These are phyloP conservation scores for Manihot esculenta DNA, from an alignment of 441 rosid genomes.

Conservation along the genomic window DNA sequence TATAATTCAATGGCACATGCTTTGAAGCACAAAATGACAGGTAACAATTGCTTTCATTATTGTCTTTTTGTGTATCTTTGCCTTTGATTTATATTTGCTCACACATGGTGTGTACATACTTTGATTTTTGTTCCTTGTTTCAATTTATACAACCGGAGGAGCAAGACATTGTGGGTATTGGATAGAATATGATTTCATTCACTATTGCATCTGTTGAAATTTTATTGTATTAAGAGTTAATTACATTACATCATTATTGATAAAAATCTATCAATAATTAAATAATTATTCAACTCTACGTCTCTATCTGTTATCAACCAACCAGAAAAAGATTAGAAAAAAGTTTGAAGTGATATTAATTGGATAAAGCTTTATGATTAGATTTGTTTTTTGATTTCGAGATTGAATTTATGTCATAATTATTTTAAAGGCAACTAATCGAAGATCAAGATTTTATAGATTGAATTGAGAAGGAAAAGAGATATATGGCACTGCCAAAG, in stretches of 20 bases:
- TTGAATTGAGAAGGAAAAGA: neutral
- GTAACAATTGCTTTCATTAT: slow-evolving; percentile 34
- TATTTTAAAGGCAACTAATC: neutral
- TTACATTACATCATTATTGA: too few species aligned
- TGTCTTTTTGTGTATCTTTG: slow-evolving; percentile 28
- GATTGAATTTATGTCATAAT: neutral
- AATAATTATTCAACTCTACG: too few species aligned
- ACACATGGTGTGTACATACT: slow-evolving; percentile 15
- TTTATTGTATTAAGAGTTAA: too few species aligned
- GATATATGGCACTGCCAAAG: neutral
- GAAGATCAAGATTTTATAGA: neutral
- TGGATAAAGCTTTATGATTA: too few species aligned
- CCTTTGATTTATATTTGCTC: slow-evolving; percentile 17
- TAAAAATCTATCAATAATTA: neutral
- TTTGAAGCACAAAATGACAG: slow-evolving; percentile 32
- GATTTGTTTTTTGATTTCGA: neutral
- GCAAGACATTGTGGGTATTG: neutral
- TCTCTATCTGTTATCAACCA: too few species aligned
- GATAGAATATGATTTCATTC: neutral
- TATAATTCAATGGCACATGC: slow-evolving; percentile 34
- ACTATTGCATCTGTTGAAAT: neutral
- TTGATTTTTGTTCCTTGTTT: slow-evolving; percentile 4
- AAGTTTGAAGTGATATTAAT: too few species aligned
- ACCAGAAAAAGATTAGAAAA: too few species aligned
- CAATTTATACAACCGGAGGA: neutral